Evolutionary conservation across 2,329 filamentous ascomycete genomes (phyloP), one percentile per base, ranked within the genome.

Genomic region (Diaporthe destruens): DNA sequence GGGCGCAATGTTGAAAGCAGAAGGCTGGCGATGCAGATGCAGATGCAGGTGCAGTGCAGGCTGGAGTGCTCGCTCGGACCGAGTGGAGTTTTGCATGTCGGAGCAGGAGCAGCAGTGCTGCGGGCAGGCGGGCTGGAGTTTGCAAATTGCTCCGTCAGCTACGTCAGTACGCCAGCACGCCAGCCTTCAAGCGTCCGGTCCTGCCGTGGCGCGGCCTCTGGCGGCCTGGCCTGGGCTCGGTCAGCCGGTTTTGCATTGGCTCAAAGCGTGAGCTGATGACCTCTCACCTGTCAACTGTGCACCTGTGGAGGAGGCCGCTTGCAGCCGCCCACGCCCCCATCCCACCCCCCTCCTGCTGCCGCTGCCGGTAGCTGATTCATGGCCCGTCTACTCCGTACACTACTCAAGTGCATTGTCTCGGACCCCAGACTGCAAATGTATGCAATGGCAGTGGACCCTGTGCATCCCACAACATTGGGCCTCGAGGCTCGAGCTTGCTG

Each of bases 141-240:
- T 70, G 68, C 68, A 70, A 61, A 70, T 53, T 70, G 54, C 55
- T 49, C 68, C 47, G 68, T 61, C 68, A 61, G 55, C 68, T 70
- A 70, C 68, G 68, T 70, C 68, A 70, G 68, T 70, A 66, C 61
- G 29, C 29, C 29, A n/a, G n/a, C n/a, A n/a, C 29, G 61, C 53
- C 61, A 66, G 61, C 61, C 20, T 34, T 25, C 61, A 36, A 51
- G 47, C 34, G 47, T 20, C 61, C 61, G 61, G 61, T 32, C 47
- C 47, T 66, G 61, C 61, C 61, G 61, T 65, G 61, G 61, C 47
- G n/a, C 32, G 61, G 61, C 32, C 47, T 66, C 25, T 20, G 61
- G 61, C 44, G 14, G 47, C 61, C 44, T 36, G 32, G 61, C 44
- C 36, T 16, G 11, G 39, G 39, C 56, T 59, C 55, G 34, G 34